Evolutionary conservation across 2,329 filamentous ascomycete genomes (phyloP).

Genomic region (Fusarium brachygibbosum): DNA sequence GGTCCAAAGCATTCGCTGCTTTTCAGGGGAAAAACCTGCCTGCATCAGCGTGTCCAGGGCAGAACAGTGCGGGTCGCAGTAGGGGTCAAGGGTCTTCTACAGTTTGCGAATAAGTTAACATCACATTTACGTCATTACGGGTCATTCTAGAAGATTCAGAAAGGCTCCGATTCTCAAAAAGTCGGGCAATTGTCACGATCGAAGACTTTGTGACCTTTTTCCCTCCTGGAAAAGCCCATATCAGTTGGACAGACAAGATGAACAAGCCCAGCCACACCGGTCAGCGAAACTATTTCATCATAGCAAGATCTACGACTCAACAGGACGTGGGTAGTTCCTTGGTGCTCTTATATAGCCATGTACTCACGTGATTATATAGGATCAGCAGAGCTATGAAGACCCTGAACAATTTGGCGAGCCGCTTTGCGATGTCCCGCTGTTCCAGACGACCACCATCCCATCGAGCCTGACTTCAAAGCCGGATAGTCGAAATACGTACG

Average conservation of each 20-base stretch:
- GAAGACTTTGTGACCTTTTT: not conserved
- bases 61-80: not conserved
- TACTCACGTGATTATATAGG: constrained; percentile 17
- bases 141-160: constrained; percentile 3
- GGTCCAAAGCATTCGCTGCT: not conserved
- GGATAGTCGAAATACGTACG: not conserved
- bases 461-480: not conserved
- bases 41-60: not conserved
- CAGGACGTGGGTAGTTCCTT: constrained; percentile 13
- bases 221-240: not conserved
- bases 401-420: constrained; percentile 19
- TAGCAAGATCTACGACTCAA: not conserved
- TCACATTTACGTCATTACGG: constrained; percentile 12
- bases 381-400: not conserved
- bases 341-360: not conserved
- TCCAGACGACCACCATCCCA: constrained; percentile 7
- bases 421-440: constrained; percentile 14
- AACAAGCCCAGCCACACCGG: not conserved
- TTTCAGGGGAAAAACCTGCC: not conserved
- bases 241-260: not conserved
- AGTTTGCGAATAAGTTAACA: not conserved
- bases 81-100: constrained; percentile 3
- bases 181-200: not conserved
- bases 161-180: constrained; percentile 4
- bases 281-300: not conserved